Conservation (phyloP, 176 grass and related monocot species). For the Triticum timopheevii region DNA sequence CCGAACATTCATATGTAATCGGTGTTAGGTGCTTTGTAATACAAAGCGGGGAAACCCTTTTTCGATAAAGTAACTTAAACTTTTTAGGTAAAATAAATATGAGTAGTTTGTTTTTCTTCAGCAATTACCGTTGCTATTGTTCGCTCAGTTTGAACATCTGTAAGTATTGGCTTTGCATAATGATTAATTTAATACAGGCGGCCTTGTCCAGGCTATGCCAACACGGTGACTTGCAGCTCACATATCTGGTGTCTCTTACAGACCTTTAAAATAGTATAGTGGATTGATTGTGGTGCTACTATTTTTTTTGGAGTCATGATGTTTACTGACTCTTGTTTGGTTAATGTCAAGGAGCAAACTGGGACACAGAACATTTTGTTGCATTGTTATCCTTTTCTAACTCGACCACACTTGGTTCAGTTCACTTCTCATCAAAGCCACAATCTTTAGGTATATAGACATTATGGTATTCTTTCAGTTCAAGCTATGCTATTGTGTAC, state of each 20-base stretch:
- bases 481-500: too few relatives aligned
- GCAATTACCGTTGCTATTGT: background rate
- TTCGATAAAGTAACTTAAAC: background rate
- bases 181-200: too few relatives aligned
- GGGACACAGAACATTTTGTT: constrained; percentile 76
- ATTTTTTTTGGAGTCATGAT: background rate
- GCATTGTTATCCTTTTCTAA: constrained; percentile 89
- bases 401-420: constrained; percentile 76
- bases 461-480: too few relatives aligned
- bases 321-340: constrained; percentile 29
- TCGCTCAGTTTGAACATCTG: background rate
- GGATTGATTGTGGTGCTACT: background rate
- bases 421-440: constrained; percentile 86
- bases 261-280: background rate
- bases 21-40: too few relatives aligned
- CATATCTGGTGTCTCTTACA: background rate
- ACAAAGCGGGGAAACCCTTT: too few relatives aligned
- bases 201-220: too few relatives aligned
- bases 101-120: background rate
- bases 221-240: background rate
- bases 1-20: too few relatives aligned
- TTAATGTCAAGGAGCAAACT: constrained; percentile 65
- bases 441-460: background rate
- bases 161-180: background rate
- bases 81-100: background rate